phyloP scores from a whole-genome alignment of 2,329 filamentous ascomycete genomes.

The Colletotrichum zoysiae region DNA sequence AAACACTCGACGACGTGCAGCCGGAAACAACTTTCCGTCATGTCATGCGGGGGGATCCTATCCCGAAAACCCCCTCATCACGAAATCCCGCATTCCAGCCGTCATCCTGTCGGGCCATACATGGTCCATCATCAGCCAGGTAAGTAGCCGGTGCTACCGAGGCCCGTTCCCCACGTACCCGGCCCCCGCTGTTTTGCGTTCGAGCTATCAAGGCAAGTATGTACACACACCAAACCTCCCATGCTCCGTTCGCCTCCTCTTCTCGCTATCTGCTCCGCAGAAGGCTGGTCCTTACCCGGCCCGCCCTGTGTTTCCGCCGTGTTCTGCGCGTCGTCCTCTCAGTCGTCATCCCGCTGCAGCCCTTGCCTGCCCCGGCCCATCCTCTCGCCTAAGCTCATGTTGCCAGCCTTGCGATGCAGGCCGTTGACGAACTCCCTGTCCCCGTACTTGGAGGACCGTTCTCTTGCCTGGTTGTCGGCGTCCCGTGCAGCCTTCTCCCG shows the following conservation, averaged over 20 bases:
- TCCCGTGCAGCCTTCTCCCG: slow-evolving; percentile 74
- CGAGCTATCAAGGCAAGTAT: background rate
- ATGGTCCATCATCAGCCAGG: slow-evolving; percentile 18
- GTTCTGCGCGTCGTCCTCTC: slow-evolving; percentile 26
- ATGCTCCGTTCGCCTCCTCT: background rate
- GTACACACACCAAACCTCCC: background rate
- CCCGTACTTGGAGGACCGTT: slow-evolving; percentile 70
- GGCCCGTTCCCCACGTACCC: slow-evolving; percentile 3
- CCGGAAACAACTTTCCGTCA: background rate
- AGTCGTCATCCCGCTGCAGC: slow-evolving; percentile 61
- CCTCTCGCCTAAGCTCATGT: slow-evolving; percentile 64
- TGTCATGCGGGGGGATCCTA: slow-evolving; percentile 5
- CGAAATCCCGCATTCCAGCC: slow-evolving; percentile 2
- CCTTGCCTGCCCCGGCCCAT: slow-evolving; percentile 63
- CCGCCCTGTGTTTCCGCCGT: background rate
- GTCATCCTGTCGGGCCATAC: slow-evolving; percentile 10
- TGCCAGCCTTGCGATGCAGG: slow-evolving; percentile 70
- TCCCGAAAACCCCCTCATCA: slow-evolving; percentile 4
- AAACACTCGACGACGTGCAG: background rate
- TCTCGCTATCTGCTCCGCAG: background rate
- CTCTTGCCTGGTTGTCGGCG: slow-evolving; percentile 74
- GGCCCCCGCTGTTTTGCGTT: slow-evolving; percentile 5
- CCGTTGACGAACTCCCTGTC: slow-evolving; percentile 74
- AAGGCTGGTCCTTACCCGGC: background rate
- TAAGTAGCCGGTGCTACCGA: slow-evolving; percentile 9